Evolutionary conservation across 192 early-diverging fungal genomes (phyloP), one percentile per base, ranked within the genome.

Genomic region (Geranomyces michiganensis): DNA sequence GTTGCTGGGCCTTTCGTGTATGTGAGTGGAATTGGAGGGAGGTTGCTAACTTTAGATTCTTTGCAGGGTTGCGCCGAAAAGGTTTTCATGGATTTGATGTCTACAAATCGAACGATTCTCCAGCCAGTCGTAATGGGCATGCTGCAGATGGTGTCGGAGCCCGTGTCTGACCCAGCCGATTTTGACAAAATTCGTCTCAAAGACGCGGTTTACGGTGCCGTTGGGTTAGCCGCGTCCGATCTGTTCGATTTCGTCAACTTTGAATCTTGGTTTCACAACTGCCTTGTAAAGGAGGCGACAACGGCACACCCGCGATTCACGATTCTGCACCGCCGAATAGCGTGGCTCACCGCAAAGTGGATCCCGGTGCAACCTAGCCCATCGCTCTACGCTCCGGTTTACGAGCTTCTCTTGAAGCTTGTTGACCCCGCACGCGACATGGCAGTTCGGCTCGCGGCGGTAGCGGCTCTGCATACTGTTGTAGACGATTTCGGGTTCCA

Each of bases 401-500:
- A 96, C 76, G 75, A 81, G 36, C 77, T 90, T 17, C 81, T 97
- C 71, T 56, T 95, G 22, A 83, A 85, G 41, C 76, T 95, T 1
- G 82, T 92, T 72, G 66, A 70, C n/a, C 71, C 82, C 0, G 80
- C 87, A n/a, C 88, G 93, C 70, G 91, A 93, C 31, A 71, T 93
- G 72, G 87, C 92, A 44, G 92, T 96, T 43, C 88, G 93, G 3
- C 82, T 96, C 46, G 87, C 91, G 15, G 88, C 94, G 14, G 84
- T 90, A 15, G 74, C 85, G 7, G 87, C 87, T 36, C 73, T 96
- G 3, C 68, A 81, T 48, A 70, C 65, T 30, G 88, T 90, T 43
- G 79, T 97, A 29, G 93, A 94, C 61, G 93, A 96, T 68, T 93
- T 92, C 92, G 92, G 94, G 64, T 96, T 96, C 81, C 91, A 92